Evolutionary conservation across 805 yeast species (phyloP).

Genomic region (Blastobotrys americana): DNA sequence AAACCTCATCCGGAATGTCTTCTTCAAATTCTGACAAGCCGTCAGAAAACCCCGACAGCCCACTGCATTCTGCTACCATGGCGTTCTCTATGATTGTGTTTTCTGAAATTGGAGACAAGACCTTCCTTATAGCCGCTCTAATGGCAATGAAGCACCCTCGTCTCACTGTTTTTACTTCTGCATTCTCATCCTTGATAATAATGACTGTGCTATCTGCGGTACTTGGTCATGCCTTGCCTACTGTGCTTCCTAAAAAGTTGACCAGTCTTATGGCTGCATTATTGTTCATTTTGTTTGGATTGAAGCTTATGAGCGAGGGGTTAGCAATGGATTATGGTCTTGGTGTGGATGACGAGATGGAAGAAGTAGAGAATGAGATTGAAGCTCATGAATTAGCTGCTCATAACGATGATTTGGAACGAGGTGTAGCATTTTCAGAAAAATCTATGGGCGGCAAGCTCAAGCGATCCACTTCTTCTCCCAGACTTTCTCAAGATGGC

Average conservation of each 20-base stretch:
- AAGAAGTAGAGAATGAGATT: constrained; percentile 94
- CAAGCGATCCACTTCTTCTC: constrained; percentile 18
- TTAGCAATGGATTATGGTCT: constrained; percentile 62
- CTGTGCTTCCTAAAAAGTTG: constrained; percentile 67
- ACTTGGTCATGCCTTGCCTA: constrained; percentile 86
- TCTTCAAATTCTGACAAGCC: background rate
- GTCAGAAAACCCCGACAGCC: constrained; percentile 3
- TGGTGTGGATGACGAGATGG: constrained; percentile 92
- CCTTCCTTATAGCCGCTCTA: constrained; percentile 91
- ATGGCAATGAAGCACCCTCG: constrained; percentile 96
- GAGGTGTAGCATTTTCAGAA: constrained; percentile 34
- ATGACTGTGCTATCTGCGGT: constrained; percentile 91
- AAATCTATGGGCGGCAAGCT: constrained; percentile 12
- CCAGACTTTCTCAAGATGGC: constrained; percentile 27
- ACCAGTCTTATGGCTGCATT: constrained; percentile 78
- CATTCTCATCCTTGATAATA: constrained; percentile 72
- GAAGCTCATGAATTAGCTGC: constrained; percentile 52
- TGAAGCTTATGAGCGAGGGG: constrained; percentile 72
- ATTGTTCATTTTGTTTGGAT: constrained; percentile 77
- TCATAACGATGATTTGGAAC: constrained; percentile 51
- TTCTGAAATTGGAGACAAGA: constrained; percentile 97
- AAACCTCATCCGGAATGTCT: background rate
- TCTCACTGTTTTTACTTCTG: constrained; percentile 77
- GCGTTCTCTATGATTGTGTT: constrained; percentile 85
- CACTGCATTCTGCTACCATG: constrained; percentile 56